Percentiles rank a stretch among this genome's conserved stretches.
Evolutionary conservation across 805 yeast genomes (phyloP).

Genomic region (Kazachstania viticola): DNA sequence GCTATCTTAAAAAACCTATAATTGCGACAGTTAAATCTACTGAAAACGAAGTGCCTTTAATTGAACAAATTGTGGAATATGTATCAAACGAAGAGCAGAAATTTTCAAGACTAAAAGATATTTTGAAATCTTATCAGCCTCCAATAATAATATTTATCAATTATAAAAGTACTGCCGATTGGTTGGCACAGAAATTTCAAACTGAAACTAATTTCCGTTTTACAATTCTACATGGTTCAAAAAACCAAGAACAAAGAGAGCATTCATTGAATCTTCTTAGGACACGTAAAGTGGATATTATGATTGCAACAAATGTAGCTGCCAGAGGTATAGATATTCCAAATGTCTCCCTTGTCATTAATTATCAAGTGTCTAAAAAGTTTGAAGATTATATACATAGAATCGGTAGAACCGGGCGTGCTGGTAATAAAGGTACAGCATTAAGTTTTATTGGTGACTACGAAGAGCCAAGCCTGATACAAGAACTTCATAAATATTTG

Average conservation of each 20-base stretch:
- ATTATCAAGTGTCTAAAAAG: conserved; percentile 69
- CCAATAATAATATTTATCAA: conserved; percentile 77
- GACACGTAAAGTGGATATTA: conserved; percentile 41
- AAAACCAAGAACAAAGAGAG: conserved; percentile 78
- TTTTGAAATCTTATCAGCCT: conserved; percentile 28
- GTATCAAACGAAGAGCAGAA: conserved; percentile 34
- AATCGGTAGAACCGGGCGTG: conserved; percentile 95
- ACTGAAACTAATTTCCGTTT: conserved; percentile 35
- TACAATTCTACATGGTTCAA: conserved; percentile 75
- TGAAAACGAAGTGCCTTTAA: conserved; percentile 44
- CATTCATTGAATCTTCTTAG: conserved; percentile 53
- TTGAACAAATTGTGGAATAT: conserved; percentile 57
- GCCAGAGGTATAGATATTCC: conserved; percentile 94
- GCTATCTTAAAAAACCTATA: conserved; percentile 51
- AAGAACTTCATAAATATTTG: conserved; percentile 27
- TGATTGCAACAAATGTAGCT: conserved; percentile 91
- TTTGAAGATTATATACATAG: conserved; percentile 85
- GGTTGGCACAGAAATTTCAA: conserved; percentile 40
- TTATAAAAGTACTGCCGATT: conserved; percentile 62
- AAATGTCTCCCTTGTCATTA: conserved; percentile 72
- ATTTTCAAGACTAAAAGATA: conserved; percentile 23
- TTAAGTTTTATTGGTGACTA: conserved; percentile 55
- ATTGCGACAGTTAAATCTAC: conserved; percentile 56
- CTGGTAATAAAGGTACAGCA: conserved; percentile 71
- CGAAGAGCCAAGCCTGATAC: conserved; percentile 40